Percentiles rank a stretch among this genome's conserved stretches.
Conservation (phyloP, 2,329 filamentous ascomycete genomes). For the Lasiodiplodia sp. region DNA sequence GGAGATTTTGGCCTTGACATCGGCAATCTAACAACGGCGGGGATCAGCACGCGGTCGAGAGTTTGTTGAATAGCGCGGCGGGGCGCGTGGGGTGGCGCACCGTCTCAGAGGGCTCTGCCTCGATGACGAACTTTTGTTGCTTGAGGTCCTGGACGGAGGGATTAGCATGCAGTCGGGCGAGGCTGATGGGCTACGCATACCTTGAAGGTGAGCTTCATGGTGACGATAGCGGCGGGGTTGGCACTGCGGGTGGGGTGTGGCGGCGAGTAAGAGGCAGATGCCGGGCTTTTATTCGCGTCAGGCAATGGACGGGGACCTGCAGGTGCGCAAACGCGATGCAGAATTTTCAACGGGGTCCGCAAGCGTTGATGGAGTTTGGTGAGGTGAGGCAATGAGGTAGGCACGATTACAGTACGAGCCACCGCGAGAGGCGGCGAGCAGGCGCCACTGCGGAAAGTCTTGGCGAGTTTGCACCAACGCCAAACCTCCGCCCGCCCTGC, state of each 20-base stretch:
- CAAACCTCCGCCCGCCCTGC: not conserved
- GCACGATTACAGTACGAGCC: conserved; percentile 20
- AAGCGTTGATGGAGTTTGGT: conserved; percentile 15
- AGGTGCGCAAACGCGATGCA: conserved; percentile 38
- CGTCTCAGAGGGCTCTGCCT: conserved; percentile 90
- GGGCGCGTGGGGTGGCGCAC: conserved; percentile 59
- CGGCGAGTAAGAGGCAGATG: conserved; percentile 19
- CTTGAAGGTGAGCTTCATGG: conserved; percentile 77
- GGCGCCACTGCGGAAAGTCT: conserved; percentile 1
- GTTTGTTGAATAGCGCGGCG: conserved; percentile 23
- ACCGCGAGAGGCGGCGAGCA: conserved; percentile 21
- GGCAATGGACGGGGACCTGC: conserved; percentile 16
- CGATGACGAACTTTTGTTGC: conserved; percentile 97
- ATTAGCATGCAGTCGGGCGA: not conserved
- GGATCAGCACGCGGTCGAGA: conserved; percentile 32
- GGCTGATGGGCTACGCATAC: conserved; percentile 47
- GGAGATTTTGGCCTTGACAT: conserved; percentile 91
- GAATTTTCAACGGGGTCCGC: conserved; percentile 32
- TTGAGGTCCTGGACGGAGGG: conserved; percentile 80
- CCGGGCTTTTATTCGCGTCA: conserved; percentile 1
- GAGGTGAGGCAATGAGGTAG: conserved; percentile 16
- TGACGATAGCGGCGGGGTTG: conserved; percentile 36
- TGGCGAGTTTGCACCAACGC: not conserved
- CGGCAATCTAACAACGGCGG: conserved; percentile 69
- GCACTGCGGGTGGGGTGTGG: conserved; percentile 31